These are phyloP conservation scores for Phytophthora parvispora DNA, from an alignment of 352 stramenopile genomes.

Conservation along the genomic window DNA sequence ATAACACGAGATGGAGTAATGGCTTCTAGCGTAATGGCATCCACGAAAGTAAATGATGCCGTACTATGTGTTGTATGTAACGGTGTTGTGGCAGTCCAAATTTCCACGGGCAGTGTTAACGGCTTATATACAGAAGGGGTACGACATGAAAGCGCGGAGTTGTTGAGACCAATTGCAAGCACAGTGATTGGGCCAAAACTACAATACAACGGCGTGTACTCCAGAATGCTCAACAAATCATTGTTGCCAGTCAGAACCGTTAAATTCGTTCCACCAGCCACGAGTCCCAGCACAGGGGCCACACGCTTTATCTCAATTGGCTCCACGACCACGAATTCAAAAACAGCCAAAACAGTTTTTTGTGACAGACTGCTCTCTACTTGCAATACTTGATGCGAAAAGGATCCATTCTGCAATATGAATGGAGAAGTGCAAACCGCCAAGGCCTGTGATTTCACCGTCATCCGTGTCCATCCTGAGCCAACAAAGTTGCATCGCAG, in stretches of 20 bases:
- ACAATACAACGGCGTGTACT: slow-evolving; percentile 36
- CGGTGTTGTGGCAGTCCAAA: slow-evolving; percentile 13
- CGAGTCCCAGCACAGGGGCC: slow-evolving; percentile 18
- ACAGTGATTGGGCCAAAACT: slow-evolving; percentile 36
- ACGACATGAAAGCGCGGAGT: slow-evolving; percentile 32
- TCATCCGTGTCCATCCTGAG: slow-evolving; percentile 20
- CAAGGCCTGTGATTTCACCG: slow-evolving; percentile 13
- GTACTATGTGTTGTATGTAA: slow-evolving; percentile 7
- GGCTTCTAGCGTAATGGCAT: slow-evolving; percentile 25
- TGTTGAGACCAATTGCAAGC: slow-evolving; percentile 20
- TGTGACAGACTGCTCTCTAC: slow-evolving; percentile 27
- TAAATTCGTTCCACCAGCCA: slow-evolving; percentile 24
- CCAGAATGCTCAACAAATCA: slow-evolving; percentile 14
- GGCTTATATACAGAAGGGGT: slow-evolving; percentile 30
- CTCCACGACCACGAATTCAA: slow-evolving; percentile 31
- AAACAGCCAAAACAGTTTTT: slow-evolving; percentile 25
- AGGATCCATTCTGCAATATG: slow-evolving; percentile 16
- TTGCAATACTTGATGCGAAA: slow-evolving; percentile 23
- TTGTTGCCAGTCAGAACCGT: slow-evolving; percentile 37
- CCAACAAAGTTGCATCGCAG: slow-evolving; percentile 40
- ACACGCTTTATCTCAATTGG: slow-evolving; percentile 29
- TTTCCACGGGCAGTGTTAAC: slow-evolving; percentile 35
- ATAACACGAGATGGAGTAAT: slow-evolving; percentile 22
- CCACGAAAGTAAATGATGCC: slow-evolving; percentile 23
- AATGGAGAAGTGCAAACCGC: slow-evolving; percentile 26